phyloP scores from a whole-genome alignment of 805 yeast genomes.

The Spathaspora sp. region DNA sequence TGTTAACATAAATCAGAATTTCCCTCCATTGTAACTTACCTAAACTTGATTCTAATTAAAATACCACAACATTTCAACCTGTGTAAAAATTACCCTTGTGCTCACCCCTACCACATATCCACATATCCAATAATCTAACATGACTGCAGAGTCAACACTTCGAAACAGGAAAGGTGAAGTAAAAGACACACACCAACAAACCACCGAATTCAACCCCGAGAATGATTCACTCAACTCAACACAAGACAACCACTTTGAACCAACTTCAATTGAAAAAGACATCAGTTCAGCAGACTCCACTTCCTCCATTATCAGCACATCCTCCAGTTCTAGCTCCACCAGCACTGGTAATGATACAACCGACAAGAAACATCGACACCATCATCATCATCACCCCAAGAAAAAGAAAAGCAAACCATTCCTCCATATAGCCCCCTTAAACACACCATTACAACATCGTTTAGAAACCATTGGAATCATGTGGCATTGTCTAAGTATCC shows the following conservation, averaged over 20 bases:
- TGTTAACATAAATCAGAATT: neutral
- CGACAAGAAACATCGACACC: neutral
- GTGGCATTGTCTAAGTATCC: slow-evolving; percentile 71
- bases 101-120: neutral
- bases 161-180: neutral
- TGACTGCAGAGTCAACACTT: neutral
- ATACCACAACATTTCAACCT: no score
- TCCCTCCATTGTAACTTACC: no score
- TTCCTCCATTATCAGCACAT: neutral
- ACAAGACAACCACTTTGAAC: neutral
- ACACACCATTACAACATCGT: slow-evolving; percentile 54
- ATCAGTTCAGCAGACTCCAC: neutral
- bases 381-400: neutral
- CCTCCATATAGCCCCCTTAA: slow-evolving; percentile 49
- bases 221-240: neutral
- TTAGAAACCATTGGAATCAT: slow-evolving; percentile 65
- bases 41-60: no score
- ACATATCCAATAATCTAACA: neutral
- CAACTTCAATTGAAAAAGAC: neutral
- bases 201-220: neutral
- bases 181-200: neutral
- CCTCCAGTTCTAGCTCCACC: neutral
- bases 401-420: slow-evolving; percentile 3
- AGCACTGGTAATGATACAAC: neutral
- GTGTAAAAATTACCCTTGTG: no score